These are phyloP conservation scores for Suhomyces chickasaworum DNA, from an alignment of 1,139 yeast species.

Conservation along the genomic window DNA sequence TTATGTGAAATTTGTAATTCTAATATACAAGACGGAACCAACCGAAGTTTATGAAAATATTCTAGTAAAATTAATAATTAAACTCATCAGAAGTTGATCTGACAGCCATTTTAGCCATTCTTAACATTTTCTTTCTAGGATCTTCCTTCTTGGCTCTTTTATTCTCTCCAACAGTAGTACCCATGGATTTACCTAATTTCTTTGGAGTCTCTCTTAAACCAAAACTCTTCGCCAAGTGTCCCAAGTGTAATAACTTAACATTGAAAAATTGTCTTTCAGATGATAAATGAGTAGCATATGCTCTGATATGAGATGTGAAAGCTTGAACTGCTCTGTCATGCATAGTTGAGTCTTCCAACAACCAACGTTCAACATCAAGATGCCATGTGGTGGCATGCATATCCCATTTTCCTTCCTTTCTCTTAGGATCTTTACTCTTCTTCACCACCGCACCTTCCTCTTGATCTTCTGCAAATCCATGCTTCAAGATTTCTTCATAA, in stretches of 20 bases:
- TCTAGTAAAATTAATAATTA: conserved; percentile 55
- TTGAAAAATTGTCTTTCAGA: conserved; percentile 79
- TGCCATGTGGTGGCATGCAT: conserved; percentile 97
- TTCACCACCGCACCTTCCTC: conserved; percentile 14
- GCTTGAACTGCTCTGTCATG: conserved; percentile 72
- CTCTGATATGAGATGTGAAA: conserved; percentile 86
- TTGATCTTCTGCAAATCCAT: conserved; percentile 56
- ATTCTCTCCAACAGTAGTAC: conserved; percentile 24
- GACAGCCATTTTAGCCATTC: conserved; percentile 74
- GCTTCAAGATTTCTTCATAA: conserved; percentile 56
- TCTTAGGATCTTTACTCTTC: conserved; percentile 28
- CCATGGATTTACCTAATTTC: conserved; percentile 53
- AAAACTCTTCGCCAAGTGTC: conserved; percentile 93
- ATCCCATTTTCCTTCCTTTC: conserved; percentile 69
- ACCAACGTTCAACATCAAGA: conserved; percentile 83
- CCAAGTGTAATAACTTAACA: conserved; percentile 80
- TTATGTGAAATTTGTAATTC: not conserved
- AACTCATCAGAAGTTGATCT: conserved; percentile 70
- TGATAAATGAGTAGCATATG: conserved; percentile 93
- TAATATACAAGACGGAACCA: conserved; percentile 6
- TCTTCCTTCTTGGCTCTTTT: conserved; percentile 54
- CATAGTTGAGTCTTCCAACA: conserved; percentile 64
- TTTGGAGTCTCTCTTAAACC: conserved; percentile 95
- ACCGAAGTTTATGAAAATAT: not conserved
- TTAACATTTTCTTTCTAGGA: conserved; percentile 69